Conservation (phyloP, 2,329 filamentous ascomycete species). For the Metarhizium anisopliae region DNA sequence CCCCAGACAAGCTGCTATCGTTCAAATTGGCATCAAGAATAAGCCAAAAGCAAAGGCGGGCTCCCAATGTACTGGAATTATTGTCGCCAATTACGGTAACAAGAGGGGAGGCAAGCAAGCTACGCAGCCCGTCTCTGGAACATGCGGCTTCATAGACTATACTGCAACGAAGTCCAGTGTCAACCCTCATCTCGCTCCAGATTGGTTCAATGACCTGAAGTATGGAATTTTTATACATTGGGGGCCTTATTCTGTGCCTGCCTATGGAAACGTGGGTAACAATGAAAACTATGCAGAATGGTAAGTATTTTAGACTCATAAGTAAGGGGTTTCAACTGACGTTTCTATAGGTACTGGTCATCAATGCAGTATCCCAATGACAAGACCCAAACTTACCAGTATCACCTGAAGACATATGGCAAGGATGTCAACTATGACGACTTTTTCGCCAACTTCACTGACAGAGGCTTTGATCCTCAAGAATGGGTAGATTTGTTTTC, state of each 20-base stretch:
- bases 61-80: not conserved
- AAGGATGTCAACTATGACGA: too few species aligned
- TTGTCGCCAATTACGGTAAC: constrained; percentile 1
- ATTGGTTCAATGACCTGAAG: constrained; percentile 45
- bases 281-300: too few species aligned
- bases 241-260: constrained; percentile 46
- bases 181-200: not conserved
- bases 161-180: not conserved
- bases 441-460: too few species aligned
- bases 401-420: too few species aligned
- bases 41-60: constrained; percentile 1
- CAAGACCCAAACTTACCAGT: too few species aligned
- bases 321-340: too few species aligned
- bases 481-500: too few species aligned
- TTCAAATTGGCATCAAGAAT: constrained; percentile 5
- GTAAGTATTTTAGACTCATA: too few species aligned
- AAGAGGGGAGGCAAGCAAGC: not conserved
- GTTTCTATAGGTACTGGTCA: too few species aligned
- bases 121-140: not conserved
- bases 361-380: too few species aligned
- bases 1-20: constrained; percentile 3
- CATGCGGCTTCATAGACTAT: constrained; percentile 2
- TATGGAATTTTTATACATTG: constrained; percentile 54
- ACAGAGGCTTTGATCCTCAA: too few species aligned
- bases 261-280: constrained; percentile 31